These are phyloP conservation scores for Cicer chorassanicum DNA, from an alignment of 306 rosid genomes.

Conservation along the genomic window DNA sequence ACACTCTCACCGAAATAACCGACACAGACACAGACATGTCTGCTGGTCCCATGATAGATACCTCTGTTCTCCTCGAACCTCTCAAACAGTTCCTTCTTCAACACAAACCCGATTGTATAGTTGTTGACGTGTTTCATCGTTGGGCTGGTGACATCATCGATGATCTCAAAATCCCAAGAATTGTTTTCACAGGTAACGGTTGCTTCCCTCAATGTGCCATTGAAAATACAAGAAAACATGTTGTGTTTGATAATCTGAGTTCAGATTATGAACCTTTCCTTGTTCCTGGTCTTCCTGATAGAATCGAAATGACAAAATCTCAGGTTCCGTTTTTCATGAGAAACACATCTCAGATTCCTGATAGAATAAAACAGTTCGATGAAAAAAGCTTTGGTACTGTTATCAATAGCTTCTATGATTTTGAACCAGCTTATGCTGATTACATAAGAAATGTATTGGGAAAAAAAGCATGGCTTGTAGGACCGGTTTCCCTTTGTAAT, in stretches of 20 bases:
- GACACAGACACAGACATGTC: slow-evolving; percentile 56
- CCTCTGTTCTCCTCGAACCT: slow-evolving; percentile 59
- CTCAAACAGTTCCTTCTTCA: slow-evolving; percentile 48
- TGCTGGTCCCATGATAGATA: slow-evolving; percentile 45
- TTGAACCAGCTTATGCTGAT: slow-evolving; percentile 63
- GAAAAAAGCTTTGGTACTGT: slow-evolving; percentile 54
- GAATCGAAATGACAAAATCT: slow-evolving; percentile 57
- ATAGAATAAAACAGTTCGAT: slow-evolving; percentile 35
- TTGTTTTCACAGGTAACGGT: slow-evolving; percentile 57
- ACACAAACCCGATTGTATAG: slow-evolving; percentile 54
- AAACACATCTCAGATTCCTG: slow-evolving; percentile 23
- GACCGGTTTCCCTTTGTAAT: slow-evolving; percentile 68
- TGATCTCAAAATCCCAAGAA: slow-evolving; percentile 45
- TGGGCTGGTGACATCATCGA: slow-evolving; percentile 56
- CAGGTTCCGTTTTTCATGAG: slow-evolving; percentile 51
- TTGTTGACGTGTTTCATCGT: slow-evolving; percentile 58
- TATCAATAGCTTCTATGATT: slow-evolving; percentile 61
- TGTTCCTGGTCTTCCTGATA: slow-evolving; percentile 57
- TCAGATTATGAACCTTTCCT: slow-evolving; percentile 57
- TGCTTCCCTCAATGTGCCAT: slow-evolving; percentile 60
- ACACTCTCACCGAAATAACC: slow-evolving; percentile 28
- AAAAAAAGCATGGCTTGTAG: slow-evolving; percentile 60
- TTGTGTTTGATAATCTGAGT: slow-evolving; percentile 41
- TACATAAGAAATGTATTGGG: slow-evolving; percentile 41
- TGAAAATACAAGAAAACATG: slow-evolving; percentile 38